Percentiles rank a stretch among this genome's conserved stretches.
These are phyloP conservation scores for Colletotrichum destructivum DNA, from an alignment of 2,329 filamentous ascomycete species.

Conservation along the genomic window DNA sequence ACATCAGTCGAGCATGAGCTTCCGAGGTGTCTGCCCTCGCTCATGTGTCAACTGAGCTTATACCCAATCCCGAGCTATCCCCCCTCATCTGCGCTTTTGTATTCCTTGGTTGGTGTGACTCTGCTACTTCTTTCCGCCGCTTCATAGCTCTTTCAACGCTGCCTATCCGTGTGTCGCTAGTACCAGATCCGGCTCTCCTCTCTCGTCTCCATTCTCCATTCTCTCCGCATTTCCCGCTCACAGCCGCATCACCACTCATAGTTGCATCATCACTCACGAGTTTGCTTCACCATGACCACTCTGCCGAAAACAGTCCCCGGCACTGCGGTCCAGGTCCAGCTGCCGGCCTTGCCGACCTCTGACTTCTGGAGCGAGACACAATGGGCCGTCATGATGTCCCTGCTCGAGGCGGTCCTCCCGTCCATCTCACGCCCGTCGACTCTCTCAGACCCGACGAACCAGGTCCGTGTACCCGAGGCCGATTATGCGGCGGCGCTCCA, in stretches of 20 bases:
- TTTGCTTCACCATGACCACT: conserved; percentile 24
- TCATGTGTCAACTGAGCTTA: conserved; percentile 15
- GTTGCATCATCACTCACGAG: background rate
- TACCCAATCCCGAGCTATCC: conserved; percentile 30
- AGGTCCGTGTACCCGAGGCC: conserved; percentile 64
- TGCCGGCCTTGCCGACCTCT: conserved; percentile 44
- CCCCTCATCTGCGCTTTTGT: conserved; percentile 8
- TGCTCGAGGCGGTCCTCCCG: conserved; percentile 74
- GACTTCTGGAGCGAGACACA: conserved; percentile 63
- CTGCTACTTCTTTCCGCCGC: conserved; percentile 1
- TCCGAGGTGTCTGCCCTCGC: conserved; percentile 36
- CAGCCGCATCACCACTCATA: too few species aligned
- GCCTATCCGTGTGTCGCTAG: background rate
- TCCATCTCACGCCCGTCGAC: conserved; percentile 64
- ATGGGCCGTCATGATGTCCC: conserved; percentile 68
- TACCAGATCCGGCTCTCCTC: background rate
- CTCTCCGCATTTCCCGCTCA: background rate
- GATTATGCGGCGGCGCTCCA: conserved; percentile 65
- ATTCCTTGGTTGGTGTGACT: background rate
- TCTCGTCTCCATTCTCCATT: background rate
- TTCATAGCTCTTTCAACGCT: background rate
- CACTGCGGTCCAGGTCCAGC: conserved; percentile 18
- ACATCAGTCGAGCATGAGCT: conserved; percentile 42
- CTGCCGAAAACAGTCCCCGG: conserved; percentile 19
- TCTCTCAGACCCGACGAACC: conserved; percentile 54